Base-by-base conservation (phyloP, 1,139 yeast species). In the Oligophagozyma castellii region DNA sequence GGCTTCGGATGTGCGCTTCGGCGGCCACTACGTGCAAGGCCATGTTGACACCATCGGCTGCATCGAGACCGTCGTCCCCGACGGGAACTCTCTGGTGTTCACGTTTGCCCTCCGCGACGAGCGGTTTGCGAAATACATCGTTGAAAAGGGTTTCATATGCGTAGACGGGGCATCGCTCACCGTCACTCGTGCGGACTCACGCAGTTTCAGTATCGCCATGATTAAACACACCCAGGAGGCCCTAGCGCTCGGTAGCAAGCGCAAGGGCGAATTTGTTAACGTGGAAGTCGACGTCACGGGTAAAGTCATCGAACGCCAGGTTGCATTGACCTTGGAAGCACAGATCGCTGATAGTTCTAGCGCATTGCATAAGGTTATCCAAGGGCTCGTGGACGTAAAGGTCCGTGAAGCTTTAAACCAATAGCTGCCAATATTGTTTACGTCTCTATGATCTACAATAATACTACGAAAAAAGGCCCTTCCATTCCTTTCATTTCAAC, bases 11-110 rank as follows among this genome's bases (percentile, higher is more conserved):
- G 84, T 76, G 8, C 64, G 98, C 38, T 71, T 86, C 47, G 98
- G 99, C 16, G 98, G 99, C 1, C 99, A 89, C 55, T 73, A 86
- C 37, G 98, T 89, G 2, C 98, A 89, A 46, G 99, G 98, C 10
- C 99, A 89, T 58, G 86, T 92, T 19, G 98, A 89, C 50, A 81
- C 95, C 0, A 65, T 76, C 18, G 95, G 95, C 4, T 56, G 57
- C 19, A 78, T 92, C 22, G 65, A 67, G 1, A 52, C 56, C 2
- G 63, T 58, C 19, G 56, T 40, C 5, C 57, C 67, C 0, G 96
- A 86, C 46, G 92, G 79, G 3, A 80, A 84, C 53, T 78, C 96
- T 2, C 60, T 84, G 21, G 63, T 75, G 2, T 77, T 73, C 48
- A 78, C 83, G 2, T 84, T 89, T 55, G 59, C 67, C 52, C 65